Evolutionary conservation across 805 yeast species (phyloP), one percentile per base, ranked within the genome.

Genomic region (Saturnispora sekii): DNA sequence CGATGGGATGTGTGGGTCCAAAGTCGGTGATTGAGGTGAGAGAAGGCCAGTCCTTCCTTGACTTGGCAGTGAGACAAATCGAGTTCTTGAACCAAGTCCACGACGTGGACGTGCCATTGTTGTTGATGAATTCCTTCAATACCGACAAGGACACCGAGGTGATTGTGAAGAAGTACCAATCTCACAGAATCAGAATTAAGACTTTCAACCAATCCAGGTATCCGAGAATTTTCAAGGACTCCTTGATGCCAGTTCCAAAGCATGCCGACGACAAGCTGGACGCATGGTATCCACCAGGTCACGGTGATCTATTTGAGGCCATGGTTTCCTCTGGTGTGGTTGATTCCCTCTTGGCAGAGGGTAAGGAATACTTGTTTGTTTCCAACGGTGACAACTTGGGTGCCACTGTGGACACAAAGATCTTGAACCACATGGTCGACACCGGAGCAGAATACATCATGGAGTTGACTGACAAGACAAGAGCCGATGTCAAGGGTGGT

Each of bases 1-100:
- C 97, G 9, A 93, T 93, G 98, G 98, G 98, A 47, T 93, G 98
- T 71, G 97, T 93, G 51, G 98, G 98, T 48, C 98, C 98, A 52
- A 89, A 89, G 68, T 85, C 96, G 26, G 95, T 93, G 53, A 93
- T 93, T 62, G 98, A 93, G 71, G 98, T 93, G 40, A 84, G 98
- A 67, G 98, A 93, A 58, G 97, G 97, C 50, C 94, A 93, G 75
- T 84, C 97, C 35, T 93, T 93, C 66, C 74, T 93, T 63, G 98
- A 93, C 65, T 76, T 93, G 56, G 75, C 96, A 39, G 98, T 93
- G 37, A 84, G 98, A 65, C 98, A 93, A 71, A 90, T 93, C 57
- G 97, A 89, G 70, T 84, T 87, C 65, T 76, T 93, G 63, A 93
- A 93, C 73, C 78, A 94, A 61, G 80, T 79, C 54, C 84, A 80